These are phyloP conservation scores for Torulaspora indica DNA, from an alignment of 805 yeast species.

Conservation along the genomic window DNA sequence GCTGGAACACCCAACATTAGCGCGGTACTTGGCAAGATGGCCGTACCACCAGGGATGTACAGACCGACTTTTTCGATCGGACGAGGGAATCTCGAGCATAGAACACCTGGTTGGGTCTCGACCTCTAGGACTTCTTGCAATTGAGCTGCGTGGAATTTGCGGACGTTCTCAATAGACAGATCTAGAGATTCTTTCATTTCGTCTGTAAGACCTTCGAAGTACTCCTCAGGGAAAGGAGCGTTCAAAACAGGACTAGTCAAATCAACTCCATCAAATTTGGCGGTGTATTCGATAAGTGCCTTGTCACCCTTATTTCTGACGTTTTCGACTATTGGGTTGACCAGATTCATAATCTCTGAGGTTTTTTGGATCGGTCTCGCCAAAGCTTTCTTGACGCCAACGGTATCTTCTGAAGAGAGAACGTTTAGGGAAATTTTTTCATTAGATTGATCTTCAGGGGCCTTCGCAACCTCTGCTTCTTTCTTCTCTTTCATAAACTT, in stretches of 20 bases:
- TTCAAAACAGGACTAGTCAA: conserved; percentile 65
- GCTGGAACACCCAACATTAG: conserved; percentile 99
- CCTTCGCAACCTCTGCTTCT: conserved; percentile 7
- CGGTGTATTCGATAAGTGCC: conserved; percentile 85
- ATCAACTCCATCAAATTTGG: conserved; percentile 81
- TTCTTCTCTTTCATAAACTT: conserved; percentile 48
- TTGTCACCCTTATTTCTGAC: conserved; percentile 77
- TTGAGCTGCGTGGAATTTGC: conserved; percentile 92
- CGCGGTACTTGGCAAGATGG: conserved; percentile 95
- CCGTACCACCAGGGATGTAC: conserved; percentile 98
- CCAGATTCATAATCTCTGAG: conserved; percentile 86
- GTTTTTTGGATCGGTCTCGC: conserved; percentile 95
- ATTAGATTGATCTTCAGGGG: conserved; percentile 21
- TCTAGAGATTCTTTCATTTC: conserved; percentile 81
- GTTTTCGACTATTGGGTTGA: conserved; percentile 78
- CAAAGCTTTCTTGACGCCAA: conserved; percentile 57
- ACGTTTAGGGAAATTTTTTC: conserved; percentile 31
- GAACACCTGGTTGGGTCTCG: conserved; percentile 91
- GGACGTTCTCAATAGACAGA: conserved; percentile 80
- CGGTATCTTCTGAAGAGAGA: conserved; percentile 22
- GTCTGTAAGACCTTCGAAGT: conserved; percentile 67
- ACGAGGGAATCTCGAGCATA: conserved; percentile 90
- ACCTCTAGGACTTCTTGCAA: conserved; percentile 71
- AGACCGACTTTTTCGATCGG: conserved; percentile 94
- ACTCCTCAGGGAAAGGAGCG: conserved; percentile 82